Evolutionary conservation across 345 rosid species (phyloP).

Genomic region (Firmiana major): DNA sequence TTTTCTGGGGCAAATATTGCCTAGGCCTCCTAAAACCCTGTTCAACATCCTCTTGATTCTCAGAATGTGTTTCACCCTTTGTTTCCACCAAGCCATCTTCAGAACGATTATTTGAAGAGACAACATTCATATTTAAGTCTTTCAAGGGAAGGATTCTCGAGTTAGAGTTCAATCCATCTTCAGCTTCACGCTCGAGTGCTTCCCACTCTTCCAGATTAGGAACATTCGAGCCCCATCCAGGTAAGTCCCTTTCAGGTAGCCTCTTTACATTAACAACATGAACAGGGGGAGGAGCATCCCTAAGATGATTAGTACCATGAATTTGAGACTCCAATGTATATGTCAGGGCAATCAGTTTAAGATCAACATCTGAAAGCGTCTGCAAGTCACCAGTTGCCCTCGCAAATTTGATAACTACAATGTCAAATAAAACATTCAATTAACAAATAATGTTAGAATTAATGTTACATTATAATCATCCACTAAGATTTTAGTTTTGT

Average conservation of each 20-base stretch:
- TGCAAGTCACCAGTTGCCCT: conserved; percentile 88
- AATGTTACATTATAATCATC: not conserved
- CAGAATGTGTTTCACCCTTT: conserved; percentile 35
- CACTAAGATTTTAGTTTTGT: not conserved
- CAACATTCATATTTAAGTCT: conserved; percentile 56
- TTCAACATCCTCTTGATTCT: conserved; percentile 41
- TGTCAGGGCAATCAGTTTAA: conserved; percentile 75
- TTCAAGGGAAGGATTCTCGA: conserved; percentile 84
- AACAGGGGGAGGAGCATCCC: conserved; percentile 77
- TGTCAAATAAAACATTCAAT: not conserved
- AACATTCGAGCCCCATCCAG: conserved; percentile 92
- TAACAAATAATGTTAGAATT: not conserved
- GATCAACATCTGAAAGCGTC: conserved; percentile 85
- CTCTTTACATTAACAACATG: conserved; percentile 72
- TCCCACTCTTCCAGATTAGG: conserved; percentile 94
- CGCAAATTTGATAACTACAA: conserved; percentile 59
- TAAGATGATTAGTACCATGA: conserved; percentile 69
- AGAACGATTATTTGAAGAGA: conserved; percentile 35
- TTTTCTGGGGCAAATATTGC: conserved; percentile 54
- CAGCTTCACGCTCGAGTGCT: conserved; percentile 57
- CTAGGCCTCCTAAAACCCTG: conserved; percentile 38
- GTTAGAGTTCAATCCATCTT: conserved; percentile 30
- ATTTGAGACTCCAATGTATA: conserved; percentile 77
- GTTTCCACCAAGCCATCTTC: conserved; percentile 44
- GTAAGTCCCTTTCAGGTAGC: conserved; percentile 80